Base-by-base conservation (phyloP, 768 basidiomycete species). In the Mycena latifolia region DNA sequence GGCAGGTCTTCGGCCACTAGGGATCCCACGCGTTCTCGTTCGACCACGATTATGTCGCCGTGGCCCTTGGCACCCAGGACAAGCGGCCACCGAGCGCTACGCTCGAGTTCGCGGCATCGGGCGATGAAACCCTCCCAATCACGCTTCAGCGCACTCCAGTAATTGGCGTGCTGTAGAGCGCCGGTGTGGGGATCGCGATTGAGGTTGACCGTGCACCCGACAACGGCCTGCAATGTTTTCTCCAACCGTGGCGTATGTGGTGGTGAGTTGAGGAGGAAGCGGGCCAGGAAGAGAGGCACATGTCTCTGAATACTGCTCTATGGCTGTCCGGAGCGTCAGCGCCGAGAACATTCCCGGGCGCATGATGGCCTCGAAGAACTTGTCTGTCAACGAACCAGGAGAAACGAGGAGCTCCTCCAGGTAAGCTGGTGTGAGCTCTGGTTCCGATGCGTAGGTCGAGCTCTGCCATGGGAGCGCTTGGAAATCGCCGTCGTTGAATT, bases 41-140 rank as follows among this genome's bases (percentile, higher is more conserved):
- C 92, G 17, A 93, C 79, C 25, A 95, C 76, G 55, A 94, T 75
- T 29, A 92, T 77, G 33, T 86, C 85, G 51, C 80, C 74, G 53
- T 78, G 73, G 35, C 76, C 79, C 46, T 81, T 77, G 25, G 82
- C 74, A 43, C 88, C 90, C 37, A 95, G 83, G 18, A 84, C 84
- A 28, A 95, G 84, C 2, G 94, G 94, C 88, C 92, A 91, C 47
- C 93, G 86, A 35, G 91, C 92, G 66, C 88, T 89, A 46, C 93
- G 90, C 78, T 98, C 96, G n/a, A 96, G 83, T 69, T 95, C 94
- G 57, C 92, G 88, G 73, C 94, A 96, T 61, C 94, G 86, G 10
- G 96, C 92, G 66, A 96, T 89, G 72, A 98, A 96, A 4, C 96
- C 95, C 73, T 98, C 93, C 96, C 97, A 99, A 71, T 98, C 96